Evolutionary conservation across 768 basidiomycete genomes (phyloP), one percentile per base, ranked within the genome.

Genomic region (Psilocybe tampanensis): DNA sequence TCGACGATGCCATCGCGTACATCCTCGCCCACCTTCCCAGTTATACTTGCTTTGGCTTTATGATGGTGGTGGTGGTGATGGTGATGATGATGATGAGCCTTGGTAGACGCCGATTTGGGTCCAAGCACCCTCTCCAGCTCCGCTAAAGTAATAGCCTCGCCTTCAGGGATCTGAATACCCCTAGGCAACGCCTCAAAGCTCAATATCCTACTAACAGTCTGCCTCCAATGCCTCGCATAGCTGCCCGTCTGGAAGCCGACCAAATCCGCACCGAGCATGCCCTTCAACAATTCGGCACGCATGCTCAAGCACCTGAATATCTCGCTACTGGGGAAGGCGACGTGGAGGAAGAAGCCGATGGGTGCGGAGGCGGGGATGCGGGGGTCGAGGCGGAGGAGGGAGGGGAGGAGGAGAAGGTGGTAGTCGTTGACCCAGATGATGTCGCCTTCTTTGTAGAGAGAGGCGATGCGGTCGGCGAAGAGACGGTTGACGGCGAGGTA

Each of bases 261-360:
- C 43, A 96, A 82, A 74, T 98, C 94, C 23, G 95, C 92, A 13
- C 80, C 94, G n/a, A 98, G 89, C 67, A 99, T 78, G 17, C 96
- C 96, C 32, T 86, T 81, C 22, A 98, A 78, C 21, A 97, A 81
- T 21, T 88, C 82, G 60, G 87, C 82, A 49, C 90, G 82, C 3
- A 91, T 86, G 3, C 89, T 87, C 26, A 98, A 78, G 71, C 94
- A 96, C 8, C 95, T 82, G 81, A 97, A 97, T 63, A 97, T 95
- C 72, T 98, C 96, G 23, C 92, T 94, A 41, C 87, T 90, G 2
- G 95, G 96, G 76, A 97, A 98, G 2, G 96, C 92, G 54, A 95
- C 94, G 69, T 98, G 96, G 74, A 97, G 84, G 81, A 98, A 98
- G 83, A 98, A 97, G 2, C 90, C 93, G 63, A 94, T 90, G 33